These are phyloP conservation scores for Takashimella koratensis DNA, from an alignment of 1,284 basidiomycete species.

Conservation along the genomic window DNA sequence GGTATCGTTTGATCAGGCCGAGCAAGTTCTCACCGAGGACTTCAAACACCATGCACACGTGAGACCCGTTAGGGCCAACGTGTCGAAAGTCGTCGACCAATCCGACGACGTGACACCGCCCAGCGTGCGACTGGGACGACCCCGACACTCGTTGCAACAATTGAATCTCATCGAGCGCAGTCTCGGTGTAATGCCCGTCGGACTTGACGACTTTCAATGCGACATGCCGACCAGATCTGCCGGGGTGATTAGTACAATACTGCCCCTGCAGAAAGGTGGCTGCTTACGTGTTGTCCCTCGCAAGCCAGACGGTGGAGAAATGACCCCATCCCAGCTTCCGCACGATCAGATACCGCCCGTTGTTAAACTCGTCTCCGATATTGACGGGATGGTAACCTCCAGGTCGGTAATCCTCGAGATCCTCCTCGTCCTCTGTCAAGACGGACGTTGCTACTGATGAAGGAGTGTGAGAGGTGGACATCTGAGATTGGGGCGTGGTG, in stretches of 20 bases:
- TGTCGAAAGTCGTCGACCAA: conserved; percentile 97
- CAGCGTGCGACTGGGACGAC: conserved; percentile 63
- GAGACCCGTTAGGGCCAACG: conserved; percentile 91
- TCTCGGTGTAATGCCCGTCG: conserved; percentile 94
- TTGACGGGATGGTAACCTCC: conserved; percentile 95
- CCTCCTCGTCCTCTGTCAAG: conserved; percentile 50
- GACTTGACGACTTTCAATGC: conserved; percentile 99
- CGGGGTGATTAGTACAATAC: conserved; percentile 2
- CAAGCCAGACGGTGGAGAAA: conserved; percentile 92
- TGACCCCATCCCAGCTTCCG: conserved; percentile 98
- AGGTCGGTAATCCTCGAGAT: conserved; percentile 69
- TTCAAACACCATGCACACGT: conserved; percentile 99
- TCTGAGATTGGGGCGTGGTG: conserved; percentile 4
- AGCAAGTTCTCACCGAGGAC: conserved; percentile 98
- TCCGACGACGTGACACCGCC: conserved; percentile 70
- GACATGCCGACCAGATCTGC: conserved; percentile 88
- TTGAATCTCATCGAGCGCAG: conserved; percentile 97
- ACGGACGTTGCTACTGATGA: conserved; percentile 43
- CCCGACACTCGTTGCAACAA: conserved; percentile 91
- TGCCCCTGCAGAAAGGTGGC: too few species aligned
- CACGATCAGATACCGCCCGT: conserved; percentile 84
- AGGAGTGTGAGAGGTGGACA: conserved; percentile 21
- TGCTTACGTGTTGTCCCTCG: conserved; percentile 75
- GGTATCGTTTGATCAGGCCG: conserved; percentile 87
- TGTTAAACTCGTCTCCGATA: conserved; percentile 87